phyloP scores from a whole-genome alignment of 1,284 basidiomycete species.

The Apiotrichum laibachii region DNA sequence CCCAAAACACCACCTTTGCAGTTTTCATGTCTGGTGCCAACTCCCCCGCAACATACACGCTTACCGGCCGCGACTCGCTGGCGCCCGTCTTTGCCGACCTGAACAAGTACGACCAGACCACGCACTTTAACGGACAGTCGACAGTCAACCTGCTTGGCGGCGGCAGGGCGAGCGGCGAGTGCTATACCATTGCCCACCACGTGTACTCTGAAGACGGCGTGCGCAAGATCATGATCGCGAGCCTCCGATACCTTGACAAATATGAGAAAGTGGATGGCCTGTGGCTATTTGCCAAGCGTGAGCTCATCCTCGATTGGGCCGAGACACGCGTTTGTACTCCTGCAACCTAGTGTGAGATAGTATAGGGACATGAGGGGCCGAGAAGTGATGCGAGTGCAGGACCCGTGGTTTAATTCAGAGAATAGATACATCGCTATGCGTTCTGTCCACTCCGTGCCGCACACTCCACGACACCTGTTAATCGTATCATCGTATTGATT shows the following conservation, averaged over 20 bases:
- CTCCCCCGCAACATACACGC: not conserved
- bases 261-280: not conserved
- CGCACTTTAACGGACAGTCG: conserved; percentile 5
- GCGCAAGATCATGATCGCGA: conserved; percentile 4
- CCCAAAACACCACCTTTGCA: not conserved
- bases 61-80: not conserved
- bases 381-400: no score
- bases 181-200: not conserved
- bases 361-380: no score
- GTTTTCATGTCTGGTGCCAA: not conserved
- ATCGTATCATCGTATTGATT: no score
- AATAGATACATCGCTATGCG: no score
- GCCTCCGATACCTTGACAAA: not conserved
- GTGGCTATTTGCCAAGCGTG: not conserved
- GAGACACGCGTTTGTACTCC: not conserved
- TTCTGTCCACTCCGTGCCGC: no score
- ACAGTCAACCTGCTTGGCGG: not conserved
- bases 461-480: no score
- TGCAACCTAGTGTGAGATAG: no score
- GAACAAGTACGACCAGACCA: conserved; percentile 1
- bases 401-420: no score
- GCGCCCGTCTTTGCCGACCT: conserved; percentile 2
- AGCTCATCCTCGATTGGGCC: not conserved
- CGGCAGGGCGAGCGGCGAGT: not conserved
- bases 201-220: not conserved